Evolutionary conservation across 2,329 filamentous ascomycete species (phyloP), one percentile per base, ranked within the genome.

Genomic region (Aspergillus japonicus): DNA sequence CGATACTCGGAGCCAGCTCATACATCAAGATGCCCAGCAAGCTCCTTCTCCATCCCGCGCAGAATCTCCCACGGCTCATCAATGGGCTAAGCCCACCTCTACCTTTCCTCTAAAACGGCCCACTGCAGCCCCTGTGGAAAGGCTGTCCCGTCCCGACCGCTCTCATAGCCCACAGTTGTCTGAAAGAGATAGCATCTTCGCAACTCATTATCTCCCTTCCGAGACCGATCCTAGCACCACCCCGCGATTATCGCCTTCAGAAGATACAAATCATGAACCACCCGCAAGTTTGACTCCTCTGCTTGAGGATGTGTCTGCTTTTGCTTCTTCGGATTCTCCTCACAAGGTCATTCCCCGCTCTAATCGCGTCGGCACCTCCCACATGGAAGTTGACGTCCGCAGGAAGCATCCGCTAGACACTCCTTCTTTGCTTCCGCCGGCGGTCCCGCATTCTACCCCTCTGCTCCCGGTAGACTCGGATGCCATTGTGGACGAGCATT

Each of bases 111-210:
- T 76, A 66, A 77, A 77, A 71, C 75, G 73, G 58, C 65, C 72
- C 42, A 60, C 68, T n/a, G 72, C 70, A 51, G 64, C 67, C 61
- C 72, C 75, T 23, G 61, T 67, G 50, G 72, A 75, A 51, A 66
- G 64, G 33, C 59, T 65, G 26, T 55, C 69, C 59, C 71, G 64
- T 26, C 66, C 70, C 11, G 68, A 69, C 57, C 60, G 57, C 19
- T 63, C 65, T 23, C 68, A 76, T 52, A 72, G 70, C 31, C 83
- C 84, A 51, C 84, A 84, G 73, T 76, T 87, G 63, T 85, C 83
- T 26, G 85, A 87, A 72, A 77, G 85, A 67, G 85, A 87, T 71
- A 85, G 82, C 73, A 87, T 87, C 70, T 87, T 87, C 68, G 84
- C 85, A 55, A 87, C 85, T 35, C 84, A 85, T 64, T 87, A 87